Base-by-base conservation (phyloP, 2,329 filamentous ascomycete species). In the Dothiorella sarmentorum region DNA sequence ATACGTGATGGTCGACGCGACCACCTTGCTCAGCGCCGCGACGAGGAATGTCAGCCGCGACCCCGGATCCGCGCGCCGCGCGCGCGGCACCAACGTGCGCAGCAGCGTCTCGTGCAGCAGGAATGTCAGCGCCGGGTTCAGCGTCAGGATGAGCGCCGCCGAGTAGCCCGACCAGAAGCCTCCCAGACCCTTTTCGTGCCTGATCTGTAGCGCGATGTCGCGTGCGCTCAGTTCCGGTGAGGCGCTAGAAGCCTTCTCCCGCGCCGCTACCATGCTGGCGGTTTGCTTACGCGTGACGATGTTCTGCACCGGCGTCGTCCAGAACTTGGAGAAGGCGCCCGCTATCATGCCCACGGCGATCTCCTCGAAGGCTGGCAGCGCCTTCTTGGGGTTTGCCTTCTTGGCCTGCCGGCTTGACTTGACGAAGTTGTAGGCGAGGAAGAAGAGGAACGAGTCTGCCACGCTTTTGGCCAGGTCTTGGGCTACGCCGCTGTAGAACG, bases 151-250 rank as follows among this genome's bases (percentile, higher is more conserved):
- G 60, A 96, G 72, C 20, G 83, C 87, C 2, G 91, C 90, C 18
- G 88, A 90, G 71, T 96, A 96, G 0, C 91, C 91, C 0, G 90
- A 87, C 92, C 91, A 96, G 66, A 96, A 87, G 2, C 90, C 91
- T 43, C 78, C 69, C 9, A 91, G 61, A 0, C 91, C 91, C 64
- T 87, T 88, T 69, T 93, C 87, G 1, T 76, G 67, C 38, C 78
- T 75, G 61, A 95, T 92, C 40, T 83, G 79, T 1, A 76, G 72
- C 17, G 86, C 79, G 27, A 90, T 89, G 52, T 87, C 80, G 26
- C 78, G 61, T 70, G 80, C 63, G 67, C 71, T 66, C 29, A 73
- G 71, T 22, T 69, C 63, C 26, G 68, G 65, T 35, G 64, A 66
- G 9, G 66, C 64, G 6, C 65, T 66, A 2, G 69, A 66, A 2